phyloP scores from a whole-genome alignment of 176 grass and related monocot species.

The Phoenix dactylifera region DNA sequence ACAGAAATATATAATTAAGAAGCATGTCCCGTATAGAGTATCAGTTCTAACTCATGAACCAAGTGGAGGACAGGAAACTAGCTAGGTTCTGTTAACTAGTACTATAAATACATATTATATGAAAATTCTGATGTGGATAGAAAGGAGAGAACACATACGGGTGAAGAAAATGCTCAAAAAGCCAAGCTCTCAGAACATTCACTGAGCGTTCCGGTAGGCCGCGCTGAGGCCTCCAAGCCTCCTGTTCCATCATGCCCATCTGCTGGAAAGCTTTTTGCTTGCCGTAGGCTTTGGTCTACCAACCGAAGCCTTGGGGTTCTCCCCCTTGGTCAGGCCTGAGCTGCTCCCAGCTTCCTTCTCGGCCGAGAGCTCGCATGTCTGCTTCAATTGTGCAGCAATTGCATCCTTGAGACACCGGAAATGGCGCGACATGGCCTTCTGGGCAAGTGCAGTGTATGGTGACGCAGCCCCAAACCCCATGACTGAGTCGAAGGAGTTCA shows the following conservation, averaged over 20 bases:
- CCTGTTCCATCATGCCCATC: slow-evolving; percentile 99
- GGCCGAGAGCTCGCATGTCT: slow-evolving; percentile 63
- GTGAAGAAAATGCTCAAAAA: slow-evolving; percentile 99
- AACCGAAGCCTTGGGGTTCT: slow-evolving; percentile 80
- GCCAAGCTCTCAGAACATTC: slow-evolving; percentile 66
- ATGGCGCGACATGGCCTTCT: slow-evolving; percentile 98
- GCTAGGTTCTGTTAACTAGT: too few relatives aligned
- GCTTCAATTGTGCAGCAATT: slow-evolving; percentile 53
- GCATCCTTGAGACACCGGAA: slow-evolving; percentile 98
- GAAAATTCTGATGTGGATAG: too few relatives aligned
- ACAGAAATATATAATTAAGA: too few relatives aligned
- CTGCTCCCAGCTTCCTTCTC: slow-evolving; percentile 78
- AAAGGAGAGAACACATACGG: slow-evolving; percentile 44
- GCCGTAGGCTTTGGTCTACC: slow-evolving; percentile 79
- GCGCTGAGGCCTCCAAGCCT: slow-evolving; percentile 90
- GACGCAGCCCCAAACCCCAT: slow-evolving; percentile 93
- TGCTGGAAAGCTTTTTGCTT: slow-evolving; percentile 97
- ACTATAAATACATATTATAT: too few relatives aligned
- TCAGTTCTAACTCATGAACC: too few relatives aligned
- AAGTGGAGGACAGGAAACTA: too few relatives aligned
- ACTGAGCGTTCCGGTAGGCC: slow-evolving; percentile 94
- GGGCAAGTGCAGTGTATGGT: slow-evolving; percentile 90
- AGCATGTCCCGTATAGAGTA: too few relatives aligned
- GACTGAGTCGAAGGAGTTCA: slow-evolving; percentile 99
- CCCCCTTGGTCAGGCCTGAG: slow-evolving; percentile 81